A percentile compares a stretch with the other conserved stretches of the same genome.
Evolutionary conservation across 176 grass and related monocot genomes (phyloP).

Genomic region (Areca catechu): DNA sequence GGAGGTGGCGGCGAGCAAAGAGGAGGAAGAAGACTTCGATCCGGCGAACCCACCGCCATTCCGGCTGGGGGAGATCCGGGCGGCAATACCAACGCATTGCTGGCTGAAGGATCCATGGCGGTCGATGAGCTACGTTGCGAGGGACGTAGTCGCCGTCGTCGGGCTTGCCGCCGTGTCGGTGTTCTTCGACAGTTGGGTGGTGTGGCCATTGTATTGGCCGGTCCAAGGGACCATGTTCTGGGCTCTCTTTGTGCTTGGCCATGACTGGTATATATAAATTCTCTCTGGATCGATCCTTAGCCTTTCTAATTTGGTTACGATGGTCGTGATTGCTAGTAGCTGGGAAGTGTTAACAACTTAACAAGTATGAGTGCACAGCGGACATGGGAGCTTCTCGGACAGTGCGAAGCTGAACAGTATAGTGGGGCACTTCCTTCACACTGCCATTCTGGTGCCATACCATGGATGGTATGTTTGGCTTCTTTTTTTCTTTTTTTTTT

Average conservation of each 20-base stretch:
- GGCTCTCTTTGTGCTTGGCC: conserved; percentile 51
- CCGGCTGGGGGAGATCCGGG: conserved; percentile 75
- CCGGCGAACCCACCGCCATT: conserved; percentile 60
- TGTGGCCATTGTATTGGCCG: conserved; percentile 54
- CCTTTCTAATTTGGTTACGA: too few species aligned
- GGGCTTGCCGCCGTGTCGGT: conserved; percentile 21
- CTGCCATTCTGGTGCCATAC: conserved; percentile 11
- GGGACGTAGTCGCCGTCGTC: conserved; percentile 32
- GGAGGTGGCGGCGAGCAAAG: too few species aligned
- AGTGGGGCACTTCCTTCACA: conserved; percentile 8
- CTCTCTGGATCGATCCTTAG: neutral
- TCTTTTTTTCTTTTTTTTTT: neutral
- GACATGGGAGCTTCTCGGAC: conserved; percentile 20
- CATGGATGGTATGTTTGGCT: conserved; percentile 9
- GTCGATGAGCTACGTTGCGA: conserved; percentile 52
- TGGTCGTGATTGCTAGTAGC: too few species aligned
- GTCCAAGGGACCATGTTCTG: conserved; percentile 54
- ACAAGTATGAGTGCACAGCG: neutral
- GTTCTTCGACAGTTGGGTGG: conserved; percentile 11
- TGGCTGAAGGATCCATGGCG: conserved; percentile 57
- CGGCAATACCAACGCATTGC: conserved; percentile 56
- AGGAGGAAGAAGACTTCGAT: conserved; percentile 18
- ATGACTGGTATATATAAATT: conserved; percentile 33
- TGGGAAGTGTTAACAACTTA: too few species aligned
- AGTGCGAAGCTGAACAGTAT: conserved; percentile 2